Evolutionary conservation across 2,329 filamentous ascomycete species (phyloP), one percentile per base, ranked within the genome.

Genomic region (Fusarium sulawesiense): DNA sequence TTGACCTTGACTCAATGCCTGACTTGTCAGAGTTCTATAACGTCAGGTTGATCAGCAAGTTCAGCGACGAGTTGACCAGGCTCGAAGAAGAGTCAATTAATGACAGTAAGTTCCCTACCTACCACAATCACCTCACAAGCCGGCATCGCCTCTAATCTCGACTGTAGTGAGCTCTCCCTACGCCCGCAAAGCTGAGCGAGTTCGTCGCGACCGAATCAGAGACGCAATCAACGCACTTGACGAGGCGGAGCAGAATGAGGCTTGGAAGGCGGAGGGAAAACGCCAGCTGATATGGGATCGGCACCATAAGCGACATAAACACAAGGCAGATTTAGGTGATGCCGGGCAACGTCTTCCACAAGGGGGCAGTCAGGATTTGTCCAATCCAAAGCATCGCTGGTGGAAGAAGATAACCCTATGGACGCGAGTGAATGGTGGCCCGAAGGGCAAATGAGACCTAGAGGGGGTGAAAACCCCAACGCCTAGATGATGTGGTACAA

Each of bases 21-120:
- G 27, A 32, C 1, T 23, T 56, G 1, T 37, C 37, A 13, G 60
- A 64, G 10, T 3, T 67, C 9, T 60, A 56, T 32, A 66, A 55
- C 3, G 44, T 66, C 40, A 56, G 27, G 1, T 1, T 64, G 16
- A 51, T 64, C 0, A 27, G 55, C 6, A 54, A 56, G 30, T 56
- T 42, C 4, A 53, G 62, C 27, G 16, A 0, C 1, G 41, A 55
- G 0, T 6, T 59, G 8, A 0, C 4, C 2, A 6, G 3, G 2
- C 59, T 55, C 2, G 59, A 59, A 47, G 4, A 14, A 0, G 13
- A 18, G 0, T 53, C 7, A 12, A 13, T 45, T 4, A 34, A 32
- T 4, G 48, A 51, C 2, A 32, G 64, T 56, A 45, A 41, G 64
- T 16, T 3, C 0, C 7, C 4, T 46, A n/a, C 23, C 14, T 8